Base-by-base conservation (phyloP, 2,329 filamentous ascomycete genomes). In the Aspergillus sojae region DNA sequence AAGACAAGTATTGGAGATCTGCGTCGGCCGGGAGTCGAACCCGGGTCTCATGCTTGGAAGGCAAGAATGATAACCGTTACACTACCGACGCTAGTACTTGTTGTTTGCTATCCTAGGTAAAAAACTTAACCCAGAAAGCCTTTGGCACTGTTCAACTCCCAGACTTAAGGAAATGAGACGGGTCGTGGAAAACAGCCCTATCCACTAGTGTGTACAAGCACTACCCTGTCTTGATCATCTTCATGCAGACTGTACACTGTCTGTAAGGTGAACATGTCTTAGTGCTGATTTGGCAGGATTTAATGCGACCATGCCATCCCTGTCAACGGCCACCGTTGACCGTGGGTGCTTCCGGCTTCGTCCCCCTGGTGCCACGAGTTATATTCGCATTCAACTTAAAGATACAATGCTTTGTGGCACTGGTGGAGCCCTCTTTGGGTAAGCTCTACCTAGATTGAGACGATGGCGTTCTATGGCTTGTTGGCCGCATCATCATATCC, bases 41-140 rank as follows among this genome's bases (percentile, higher is more conserved):
- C 39, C 39, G 39, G 39, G 39, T 41, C 39, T 41, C 39, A 41
- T 41, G 39, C 39, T 41, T 41, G 39, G 39, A 41, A 41, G 39
- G 39, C 39, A 41, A 41, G 39, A 41, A 41, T 41, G 39, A 41
- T 41, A 41, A 41, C 39, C 39, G 39, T 41, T 41, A 41, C 39
- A 41, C 39, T 41, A 41, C 39, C 39, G 39, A n/a, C 39, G 39
- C 39, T 41, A 2, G 16, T 41, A n/a, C 26, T 6, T 28, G 26
- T 1, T 5, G 1, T 5, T 7, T 28, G 4, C 1, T 4, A 26
- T 1, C 23, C 23, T 26, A 26, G 4, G 1, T 4, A 4, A 26
- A 26, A 3, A 4, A 26, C 23, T 4, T 3, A 26, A 26, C 4
- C 3, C 23, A 26, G 23, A 26, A 26, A 1, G 3, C 23, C 4